Evolutionary conservation across 2,329 filamentous ascomycete genomes (phyloP), one percentile per base, ranked within the genome.

Genomic region (Neonectria faginata): DNA sequence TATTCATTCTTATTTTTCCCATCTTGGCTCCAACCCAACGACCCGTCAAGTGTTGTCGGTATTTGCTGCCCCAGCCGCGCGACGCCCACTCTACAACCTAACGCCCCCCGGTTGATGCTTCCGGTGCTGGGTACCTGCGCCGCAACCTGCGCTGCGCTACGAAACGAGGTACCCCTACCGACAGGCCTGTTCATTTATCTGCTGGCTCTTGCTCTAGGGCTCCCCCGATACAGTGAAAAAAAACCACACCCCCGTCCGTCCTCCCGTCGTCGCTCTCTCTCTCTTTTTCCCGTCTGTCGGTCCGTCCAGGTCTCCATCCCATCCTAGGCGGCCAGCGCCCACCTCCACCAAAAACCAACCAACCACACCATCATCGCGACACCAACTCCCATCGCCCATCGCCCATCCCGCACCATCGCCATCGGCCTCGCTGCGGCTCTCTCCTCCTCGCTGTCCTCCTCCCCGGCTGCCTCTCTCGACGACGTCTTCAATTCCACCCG

Each of bases 401-500:
- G 18, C 45, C 50, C 55, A 22, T 22, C 22, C 55, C 18, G 42
- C 55, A 59, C 55, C 42, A 55, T 63, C 42, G 25, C 44, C 60
- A 63, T 63, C 56, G 48, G 22, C 33, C 42, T 59, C 22, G 42
- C 55, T 51, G 50, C 42, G n/a, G 33, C 50, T 39, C 29, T 54
- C 45, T 54, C 48, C 25, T 9, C 27, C 44, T 63, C 44, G 42
- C 55, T 33, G 55, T 50, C 27, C 33, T 20, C 18, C 7, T 39
- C 20, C 18, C 27, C 56, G 27, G 59, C 55, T 51, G 27, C 60
- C n/a, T 31, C 55, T 33, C 55, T 59, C 60, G 50, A 59, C 55
- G 44, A 54, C 50, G 42, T 20, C 42, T 36, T 72, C 63, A 65
- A 72, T 67, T 57, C 55, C 58, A 65, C 61, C 62, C 64, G 58